Conservation (phyloP, 495 filamentous ascomycete species). For the Chlorociboria aeruginascens region DNA sequence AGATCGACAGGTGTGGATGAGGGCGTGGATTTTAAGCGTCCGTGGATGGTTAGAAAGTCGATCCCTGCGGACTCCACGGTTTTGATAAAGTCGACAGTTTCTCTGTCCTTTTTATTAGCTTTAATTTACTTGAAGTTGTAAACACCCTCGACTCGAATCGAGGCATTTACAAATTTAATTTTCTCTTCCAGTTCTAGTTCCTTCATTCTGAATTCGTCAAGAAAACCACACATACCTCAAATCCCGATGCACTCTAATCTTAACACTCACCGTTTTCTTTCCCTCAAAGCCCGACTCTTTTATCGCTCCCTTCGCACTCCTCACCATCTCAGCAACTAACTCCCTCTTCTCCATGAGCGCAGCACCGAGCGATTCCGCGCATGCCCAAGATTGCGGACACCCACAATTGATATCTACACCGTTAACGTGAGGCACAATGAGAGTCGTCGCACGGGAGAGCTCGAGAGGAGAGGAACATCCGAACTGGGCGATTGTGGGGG, state of each 20-base stretch:
- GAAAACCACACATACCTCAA: constrained; percentile 21
- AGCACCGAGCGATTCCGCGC: constrained; percentile 47
- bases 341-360: constrained; percentile 48
- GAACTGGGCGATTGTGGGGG: constrained; percentile 52
- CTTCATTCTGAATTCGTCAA: no score
- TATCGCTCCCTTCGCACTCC: constrained; percentile 24
- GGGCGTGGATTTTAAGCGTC: constrained; percentile 40
- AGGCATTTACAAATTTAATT: no score
- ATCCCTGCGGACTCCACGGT: constrained; percentile 29
- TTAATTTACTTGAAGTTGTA: no score
- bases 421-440: constrained; percentile 44
- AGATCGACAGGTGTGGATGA: constrained; percentile 44
- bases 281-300: constrained; percentile 2
- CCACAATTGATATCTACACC: constrained; percentile 61
- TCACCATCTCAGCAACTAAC: constrained; percentile 47
- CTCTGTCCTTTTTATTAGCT: no score
- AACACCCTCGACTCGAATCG: no score
- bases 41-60: constrained; percentile 56
- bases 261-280: constrained; percentile 43
- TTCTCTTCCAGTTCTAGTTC: no score
- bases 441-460: constrained; percentile 45
- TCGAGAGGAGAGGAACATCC: constrained; percentile 42
- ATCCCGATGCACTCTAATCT: constrained; percentile 53
- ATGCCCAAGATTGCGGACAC: constrained; percentile 59
- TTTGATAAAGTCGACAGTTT: constrained; percentile 32